Conservation (phyloP, 1,284 basidiomycete genomes). For the Pyrrhoderma lamaoense region DNA sequence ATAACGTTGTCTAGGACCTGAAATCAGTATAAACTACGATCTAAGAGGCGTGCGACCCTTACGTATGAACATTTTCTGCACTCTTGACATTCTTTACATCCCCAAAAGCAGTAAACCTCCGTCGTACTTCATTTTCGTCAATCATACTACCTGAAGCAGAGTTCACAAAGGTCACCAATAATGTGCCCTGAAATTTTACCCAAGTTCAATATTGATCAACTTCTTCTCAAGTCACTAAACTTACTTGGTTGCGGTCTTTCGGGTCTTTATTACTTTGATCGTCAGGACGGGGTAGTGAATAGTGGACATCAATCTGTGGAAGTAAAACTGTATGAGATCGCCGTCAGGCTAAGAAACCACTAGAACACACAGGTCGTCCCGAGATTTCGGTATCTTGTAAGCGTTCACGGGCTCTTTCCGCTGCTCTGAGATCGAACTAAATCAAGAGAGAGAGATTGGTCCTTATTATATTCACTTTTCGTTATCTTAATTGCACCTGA, state of each 20-base stretch:
- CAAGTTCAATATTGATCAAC: slow-evolving; percentile 12
- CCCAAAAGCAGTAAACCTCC: slow-evolving; percentile 81
- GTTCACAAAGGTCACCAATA: slow-evolving; percentile 71
- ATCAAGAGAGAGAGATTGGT: not conserved
- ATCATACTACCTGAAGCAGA: slow-evolving; percentile 61
- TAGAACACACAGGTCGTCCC: slow-evolving; percentile 66
- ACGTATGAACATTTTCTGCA: slow-evolving; percentile 61
- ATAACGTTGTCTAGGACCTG: slow-evolving; percentile 57
- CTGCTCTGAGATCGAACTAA: slow-evolving; percentile 86
- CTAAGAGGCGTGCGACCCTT: not conserved
- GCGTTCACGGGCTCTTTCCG: slow-evolving; percentile 82
- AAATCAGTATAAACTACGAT: not conserved
- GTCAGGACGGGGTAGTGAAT: slow-evolving; percentile 89
- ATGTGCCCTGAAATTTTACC: slow-evolving; percentile 57
- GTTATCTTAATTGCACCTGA: slow-evolving; percentile 21
- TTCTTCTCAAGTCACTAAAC: slow-evolving; percentile 18
- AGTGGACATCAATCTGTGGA: slow-evolving; percentile 91
- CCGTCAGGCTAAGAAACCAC: not conserved
- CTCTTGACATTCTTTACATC: slow-evolving; percentile 78
- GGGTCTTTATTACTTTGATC: slow-evolving; percentile 62
- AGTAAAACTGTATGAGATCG: not conserved
- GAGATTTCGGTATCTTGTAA: slow-evolving; percentile 82
- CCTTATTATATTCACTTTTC: not conserved
- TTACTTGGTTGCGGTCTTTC: slow-evolving; percentile 82
- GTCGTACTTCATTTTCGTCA: slow-evolving; percentile 76